Evolutionary conservation across 495 filamentous ascomycete species (phyloP).

Genomic region (Daldinia caldariorum): DNA sequence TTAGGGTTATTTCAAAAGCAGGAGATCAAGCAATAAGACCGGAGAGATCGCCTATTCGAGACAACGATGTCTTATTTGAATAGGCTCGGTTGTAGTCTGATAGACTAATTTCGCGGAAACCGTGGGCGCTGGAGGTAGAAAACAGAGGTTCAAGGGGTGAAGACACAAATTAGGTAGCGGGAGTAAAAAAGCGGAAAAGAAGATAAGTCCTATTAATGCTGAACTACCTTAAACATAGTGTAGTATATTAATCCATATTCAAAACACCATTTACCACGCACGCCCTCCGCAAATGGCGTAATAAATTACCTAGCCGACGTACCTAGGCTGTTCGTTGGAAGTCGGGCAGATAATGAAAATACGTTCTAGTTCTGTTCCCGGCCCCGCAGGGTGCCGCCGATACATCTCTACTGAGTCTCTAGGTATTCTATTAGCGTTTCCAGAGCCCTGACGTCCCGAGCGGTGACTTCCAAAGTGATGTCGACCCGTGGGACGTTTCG

Average conservation of each 20-base stretch:
- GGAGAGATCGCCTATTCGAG: neutral
- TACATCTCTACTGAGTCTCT: neutral
- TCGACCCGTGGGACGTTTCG: neutral
- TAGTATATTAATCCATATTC: neutral
- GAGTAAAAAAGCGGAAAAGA: neutral
- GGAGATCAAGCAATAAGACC: neutral
- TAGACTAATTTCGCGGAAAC: neutral
- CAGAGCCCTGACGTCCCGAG: neutral
- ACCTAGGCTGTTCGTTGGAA: neutral
- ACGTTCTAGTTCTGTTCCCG: neutral
- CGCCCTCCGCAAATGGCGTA: neutral
- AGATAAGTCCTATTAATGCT: no score
- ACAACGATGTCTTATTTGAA: neutral
- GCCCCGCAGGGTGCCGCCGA: no score
- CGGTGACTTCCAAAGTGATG: neutral
- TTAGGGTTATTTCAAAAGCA: conserved; percentile 1
- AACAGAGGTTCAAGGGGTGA: neutral
- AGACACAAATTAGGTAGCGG: neutral
- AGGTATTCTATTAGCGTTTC: neutral
- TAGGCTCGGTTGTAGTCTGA: neutral
- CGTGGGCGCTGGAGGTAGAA: neutral
- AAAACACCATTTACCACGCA: neutral
- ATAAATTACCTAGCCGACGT: neutral
- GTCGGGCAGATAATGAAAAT: neutral
- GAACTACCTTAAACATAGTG: no score